Percentiles rank a stretch among this genome's conserved stretches.
Conservation (phyloP, 1,284 basidiomycete genomes). For the Meripilus lineatus region DNA sequence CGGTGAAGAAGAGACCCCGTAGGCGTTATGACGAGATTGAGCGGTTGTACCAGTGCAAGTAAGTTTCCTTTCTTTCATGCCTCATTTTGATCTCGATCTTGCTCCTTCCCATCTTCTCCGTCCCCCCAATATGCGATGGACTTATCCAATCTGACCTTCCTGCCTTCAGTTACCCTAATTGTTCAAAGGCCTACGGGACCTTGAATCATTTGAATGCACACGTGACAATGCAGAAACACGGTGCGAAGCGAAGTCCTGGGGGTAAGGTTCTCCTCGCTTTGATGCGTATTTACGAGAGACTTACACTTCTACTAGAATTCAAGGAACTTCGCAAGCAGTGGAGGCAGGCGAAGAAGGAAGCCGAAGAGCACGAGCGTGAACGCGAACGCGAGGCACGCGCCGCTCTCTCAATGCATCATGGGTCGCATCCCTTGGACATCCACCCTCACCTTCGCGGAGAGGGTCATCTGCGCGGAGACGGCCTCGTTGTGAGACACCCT, state of each 20-base stretch:
- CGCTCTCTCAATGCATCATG: constrained; percentile 9
- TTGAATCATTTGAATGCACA: constrained; percentile 92
- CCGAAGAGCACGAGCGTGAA: constrained; percentile 24
- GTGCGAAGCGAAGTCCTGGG: constrained; percentile 74
- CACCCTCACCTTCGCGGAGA: constrained; percentile 1
- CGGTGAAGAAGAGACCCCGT: constrained; percentile 78
- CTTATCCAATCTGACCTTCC: not conserved
- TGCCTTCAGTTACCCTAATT: constrained; percentile 60
- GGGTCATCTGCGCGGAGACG: not conserved
- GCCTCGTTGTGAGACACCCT: not conserved
- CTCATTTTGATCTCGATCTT: constrained; percentile 24
- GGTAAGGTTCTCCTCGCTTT: constrained; percentile 43
- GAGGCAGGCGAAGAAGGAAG: constrained; percentile 89
- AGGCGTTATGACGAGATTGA: constrained; percentile 89
- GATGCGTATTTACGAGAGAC: not conserved
- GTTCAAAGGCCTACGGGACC: constrained; percentile 83
- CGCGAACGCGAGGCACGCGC: constrained; percentile 18
- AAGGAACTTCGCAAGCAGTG: constrained; percentile 96
- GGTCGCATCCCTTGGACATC: not conserved
- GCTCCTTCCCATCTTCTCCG: not conserved
- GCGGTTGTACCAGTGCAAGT: constrained; percentile 76
- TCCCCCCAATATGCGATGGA: too few species aligned
- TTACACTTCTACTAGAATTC: constrained; percentile 62
- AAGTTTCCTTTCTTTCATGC: constrained; percentile 11
- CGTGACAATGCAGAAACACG: constrained; percentile 91